A percentile compares a stretch with the other conserved stretches of the same genome.
These are phyloP conservation scores for Xerocomus brunneocitrinus DNA, from an alignment of 768 basidiomycete species.

Conservation along the genomic window DNA sequence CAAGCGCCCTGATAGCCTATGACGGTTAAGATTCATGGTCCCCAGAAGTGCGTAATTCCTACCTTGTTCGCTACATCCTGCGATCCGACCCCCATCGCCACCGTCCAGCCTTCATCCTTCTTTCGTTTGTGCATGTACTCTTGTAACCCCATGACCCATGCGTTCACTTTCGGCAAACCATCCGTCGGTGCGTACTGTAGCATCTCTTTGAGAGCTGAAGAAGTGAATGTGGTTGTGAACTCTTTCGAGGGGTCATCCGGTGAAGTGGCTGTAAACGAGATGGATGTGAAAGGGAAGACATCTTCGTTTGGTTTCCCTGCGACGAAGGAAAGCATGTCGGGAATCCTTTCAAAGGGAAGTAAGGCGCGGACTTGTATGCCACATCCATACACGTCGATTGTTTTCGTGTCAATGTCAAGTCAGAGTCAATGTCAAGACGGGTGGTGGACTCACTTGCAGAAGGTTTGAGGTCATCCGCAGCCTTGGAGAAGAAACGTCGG, in stretches of 20 bases:
- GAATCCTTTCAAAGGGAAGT: not conserved
- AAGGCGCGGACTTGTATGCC: not conserved
- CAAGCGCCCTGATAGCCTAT: slow-evolving; percentile 46
- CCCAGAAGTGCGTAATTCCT: not conserved
- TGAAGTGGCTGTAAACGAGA: not conserved
- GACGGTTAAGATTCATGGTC: not conserved
- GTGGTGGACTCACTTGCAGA: slow-evolving; percentile 41
- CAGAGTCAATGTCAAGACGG: not conserved
- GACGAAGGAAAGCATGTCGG: not conserved
- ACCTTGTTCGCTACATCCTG: not conserved
- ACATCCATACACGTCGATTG: not conserved
- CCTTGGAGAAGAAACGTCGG: not conserved
- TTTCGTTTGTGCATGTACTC: not conserved
- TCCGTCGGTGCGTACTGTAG: not conserved
- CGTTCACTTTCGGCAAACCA: not conserved
- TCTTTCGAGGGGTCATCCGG: not conserved
- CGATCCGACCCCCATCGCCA: not conserved
- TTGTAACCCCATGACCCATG: not conserved
- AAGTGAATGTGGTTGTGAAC: not conserved
- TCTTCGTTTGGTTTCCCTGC: not conserved
- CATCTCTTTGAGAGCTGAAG: not conserved
- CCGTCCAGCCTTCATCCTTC: not conserved
- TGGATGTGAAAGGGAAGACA: not conserved
- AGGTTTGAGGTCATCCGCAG: not conserved
- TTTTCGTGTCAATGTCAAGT: not conserved